Base-by-base conservation (phyloP, 129 eudicot genomes). In the Sambucus nigra region DNA sequence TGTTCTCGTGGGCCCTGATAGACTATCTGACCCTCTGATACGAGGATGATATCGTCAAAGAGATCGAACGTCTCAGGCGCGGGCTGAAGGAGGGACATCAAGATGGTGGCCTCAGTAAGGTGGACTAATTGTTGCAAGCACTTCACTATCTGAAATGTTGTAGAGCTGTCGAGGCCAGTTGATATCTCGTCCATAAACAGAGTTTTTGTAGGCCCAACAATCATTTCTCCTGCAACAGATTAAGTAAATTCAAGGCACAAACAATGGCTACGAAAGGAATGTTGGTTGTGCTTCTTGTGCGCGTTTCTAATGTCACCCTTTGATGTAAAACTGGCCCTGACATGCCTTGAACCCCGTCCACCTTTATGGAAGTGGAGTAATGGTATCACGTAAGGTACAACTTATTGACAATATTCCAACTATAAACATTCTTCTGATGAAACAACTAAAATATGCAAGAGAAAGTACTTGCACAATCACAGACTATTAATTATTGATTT, bases 161-260 rank as follows among this genome's bases (percentile, higher is more conserved):
- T 92, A 0, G 99, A 92, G 62, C 99, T 92, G 69, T 92, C 99
- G 8, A 92, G 87, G 65, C 99, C 99, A 1, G 99, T 92, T 53
- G 99, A 92, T 61, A 92, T 92, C 56, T 92, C 99, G 41, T 92
- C 99, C 99, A 92, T 92, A 56, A 92, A 86, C 45, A 92, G 28
- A 5, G 95, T 77, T 33, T 92, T 92, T 7, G 94, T 77, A n/a
- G 99, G 99, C 18, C 99, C 99, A 55, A 92, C 99, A 38, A 92
- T 74, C 95, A 92, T 85, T 64, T 92, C 99, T 10, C 99, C 99
- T 91, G 68, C 47, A 64, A 13, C 19, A 42, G 4, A 1, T 2
- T 25, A 13, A 15, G 0, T 4, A 42, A 31, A 33, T 23, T 20
- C 48, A 24, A 29, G 35, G 8, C 8, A 29, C 8, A 8, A n/a